Percentiles rank a stretch among this genome's conserved stretches.
phyloP scores from a whole-genome alignment of 306 rosid species.

The Gastrolobium bilobum region DNA sequence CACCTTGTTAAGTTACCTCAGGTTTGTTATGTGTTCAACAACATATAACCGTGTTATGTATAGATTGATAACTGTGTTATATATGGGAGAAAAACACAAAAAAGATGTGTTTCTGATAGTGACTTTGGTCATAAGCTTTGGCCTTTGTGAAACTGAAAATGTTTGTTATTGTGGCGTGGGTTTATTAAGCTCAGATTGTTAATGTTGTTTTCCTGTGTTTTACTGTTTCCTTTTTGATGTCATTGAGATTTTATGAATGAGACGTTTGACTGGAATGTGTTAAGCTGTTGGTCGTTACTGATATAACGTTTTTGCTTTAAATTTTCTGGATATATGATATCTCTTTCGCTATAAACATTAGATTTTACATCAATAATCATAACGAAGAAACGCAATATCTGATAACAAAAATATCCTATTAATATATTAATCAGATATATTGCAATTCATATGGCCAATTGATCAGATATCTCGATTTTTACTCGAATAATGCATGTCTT shows the following conservation, averaged over 20 bases:
- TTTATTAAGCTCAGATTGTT: conserved; percentile 44
- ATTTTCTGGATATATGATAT: not conserved
- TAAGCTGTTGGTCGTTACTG: not conserved
- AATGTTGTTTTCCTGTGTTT: conserved; percentile 46
- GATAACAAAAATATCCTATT: no score
- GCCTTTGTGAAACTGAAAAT: conserved; percentile 40
- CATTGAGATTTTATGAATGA: conserved; percentile 46
- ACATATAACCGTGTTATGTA: conserved; percentile 46
- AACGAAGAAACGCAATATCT: no score
- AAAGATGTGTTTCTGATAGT: conserved; percentile 37
- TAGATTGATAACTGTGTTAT: conserved; percentile 30
- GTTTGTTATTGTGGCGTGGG: conserved; percentile 44
- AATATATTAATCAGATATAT: no score
- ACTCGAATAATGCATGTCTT: not conserved
- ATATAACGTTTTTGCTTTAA: conserved; percentile 25
- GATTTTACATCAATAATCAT: not conserved
- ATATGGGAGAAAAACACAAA: not conserved
- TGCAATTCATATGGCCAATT: no score
- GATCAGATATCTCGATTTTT: not conserved
- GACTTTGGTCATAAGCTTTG: conserved; percentile 37
- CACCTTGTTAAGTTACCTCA: conserved; percentile 49
- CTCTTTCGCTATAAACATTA: conserved; percentile 22
- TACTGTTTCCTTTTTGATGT: conserved; percentile 31
- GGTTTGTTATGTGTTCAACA: conserved; percentile 31
- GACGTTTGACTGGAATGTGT: conserved; percentile 40